Evolutionary conservation across 768 basidiomycete genomes (phyloP), one percentile per base, ranked within the genome.

Genomic region (Naganishia vishniacii): DNA sequence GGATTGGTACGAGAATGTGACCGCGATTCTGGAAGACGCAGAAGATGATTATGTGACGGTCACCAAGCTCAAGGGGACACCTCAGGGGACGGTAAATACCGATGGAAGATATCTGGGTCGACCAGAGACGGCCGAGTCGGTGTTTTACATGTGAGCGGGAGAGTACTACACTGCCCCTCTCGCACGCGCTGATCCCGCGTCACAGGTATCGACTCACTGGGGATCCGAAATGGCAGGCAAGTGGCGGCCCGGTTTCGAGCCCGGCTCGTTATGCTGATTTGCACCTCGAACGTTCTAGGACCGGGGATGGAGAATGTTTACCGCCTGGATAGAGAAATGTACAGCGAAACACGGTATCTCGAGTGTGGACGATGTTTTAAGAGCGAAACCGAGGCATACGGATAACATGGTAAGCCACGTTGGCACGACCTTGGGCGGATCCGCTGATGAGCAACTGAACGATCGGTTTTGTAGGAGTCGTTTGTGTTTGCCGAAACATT

Each of bases 261-360:
- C n/a, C n/a, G n/a, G n/a, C n/a, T n/a, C n/a, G n/a, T n/a, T n/a
- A n/a, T n/a, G n/a, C 53, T 56, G 34, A 56, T 25, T n/a, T 11
- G 8, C 15, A 15, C 28, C 3, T 20, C 32, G 2, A 4, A 8
- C 20, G 15, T 56, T 23, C 3, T 18, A 56, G 69, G 78, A 81
- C 48, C 70, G 71, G 18, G 80, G 79, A 8, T 81, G 80, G 80
- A 71, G 74, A 62, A 81, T 81, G 80, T 81, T 80, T 56, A 70
- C 70, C 3, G 70, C 73, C 15, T 80, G 78, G 76, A 70, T 74
- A 59, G 46, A 68, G 9, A 59, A 66, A 2, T 64, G 72, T 16
- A 72, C 73, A 46, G 72, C 72, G 32, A 60, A 65, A 0, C 71
- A 70, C 12, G 79, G 79, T 0, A 70, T 79, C 20, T 72, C 73